Percentiles rank a stretch among this genome's conserved stretches.
These are phyloP conservation scores for Conoideocrella luteorostrata DNA, from an alignment of 2,329 filamentous ascomycete genomes.

Conservation along the genomic window DNA sequence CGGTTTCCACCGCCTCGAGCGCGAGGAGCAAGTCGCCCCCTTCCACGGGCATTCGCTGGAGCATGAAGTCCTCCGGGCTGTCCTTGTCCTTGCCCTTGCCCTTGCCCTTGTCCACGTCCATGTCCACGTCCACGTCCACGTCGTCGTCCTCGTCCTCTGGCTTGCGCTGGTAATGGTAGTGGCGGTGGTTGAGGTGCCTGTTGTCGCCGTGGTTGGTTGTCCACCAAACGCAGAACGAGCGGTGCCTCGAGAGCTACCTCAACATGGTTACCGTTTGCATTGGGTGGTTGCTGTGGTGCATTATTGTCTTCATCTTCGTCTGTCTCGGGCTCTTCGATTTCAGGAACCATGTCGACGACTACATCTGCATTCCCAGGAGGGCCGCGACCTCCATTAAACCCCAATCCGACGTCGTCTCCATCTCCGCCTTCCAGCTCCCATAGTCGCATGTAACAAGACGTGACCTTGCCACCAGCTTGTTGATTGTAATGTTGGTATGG, in stretches of 20 bases:
- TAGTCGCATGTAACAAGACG: constrained; percentile 73
- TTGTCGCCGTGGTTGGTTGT: constrained; percentile 26
- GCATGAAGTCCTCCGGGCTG: neutral
- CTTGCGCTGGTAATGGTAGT: neutral
- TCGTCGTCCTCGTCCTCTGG: neutral
- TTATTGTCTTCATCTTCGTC: constrained; percentile 20
- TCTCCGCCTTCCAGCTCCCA: constrained; percentile 89
- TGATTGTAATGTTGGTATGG: constrained; percentile 88
- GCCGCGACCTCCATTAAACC: constrained; percentile 33
- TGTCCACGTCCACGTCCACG: neutral
- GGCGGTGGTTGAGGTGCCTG: constrained; percentile 2
- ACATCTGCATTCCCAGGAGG: constrained; percentile 4
- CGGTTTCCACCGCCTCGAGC: neutral
- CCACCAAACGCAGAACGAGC: constrained; percentile 48
- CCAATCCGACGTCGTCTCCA: constrained; percentile 44
- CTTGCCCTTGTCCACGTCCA: neutral
- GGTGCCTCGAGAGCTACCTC: constrained; percentile 50
- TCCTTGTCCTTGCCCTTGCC: neutral
- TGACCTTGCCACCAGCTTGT: constrained; percentile 41
- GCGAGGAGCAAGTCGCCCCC: neutral
- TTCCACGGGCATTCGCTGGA: neutral
- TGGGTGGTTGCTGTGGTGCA: constrained; percentile 18
- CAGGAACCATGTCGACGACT: neutral
- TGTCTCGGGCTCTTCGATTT: constrained; percentile 14
- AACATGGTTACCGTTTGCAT: constrained; percentile 25